Percentiles rank a stretch among this genome's conserved stretches.
Conservation (phyloP, 352 stramenopile species). For the Globisporangium cystogenes region DNA sequence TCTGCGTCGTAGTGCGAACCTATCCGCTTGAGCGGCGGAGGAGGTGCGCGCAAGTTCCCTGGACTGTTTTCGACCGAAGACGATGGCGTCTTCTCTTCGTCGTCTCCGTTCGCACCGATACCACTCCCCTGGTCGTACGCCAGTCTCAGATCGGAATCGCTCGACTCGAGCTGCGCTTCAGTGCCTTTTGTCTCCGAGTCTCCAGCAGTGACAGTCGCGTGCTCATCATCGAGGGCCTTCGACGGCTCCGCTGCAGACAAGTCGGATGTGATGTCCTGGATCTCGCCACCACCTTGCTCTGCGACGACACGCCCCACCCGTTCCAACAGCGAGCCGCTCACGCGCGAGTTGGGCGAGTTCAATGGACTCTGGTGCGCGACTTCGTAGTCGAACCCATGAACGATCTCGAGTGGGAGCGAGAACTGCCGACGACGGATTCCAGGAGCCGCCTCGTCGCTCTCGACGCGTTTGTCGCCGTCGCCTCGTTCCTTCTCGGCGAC, state of each 20-base stretch:
- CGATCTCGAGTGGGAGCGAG: conserved; percentile 32
- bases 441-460: background rate
- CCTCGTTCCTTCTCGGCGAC: conserved; percentile 2
- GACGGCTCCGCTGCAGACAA: conserved; percentile 8
- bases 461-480: background rate
- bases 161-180: background rate
- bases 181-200: background rate
- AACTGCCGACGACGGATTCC: conserved; percentile 16
- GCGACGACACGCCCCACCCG: conserved; percentile 69
- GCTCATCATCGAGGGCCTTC: conserved; percentile 12
- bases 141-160: conserved; percentile 1
- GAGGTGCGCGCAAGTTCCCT: background rate
- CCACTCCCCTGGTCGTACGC: conserved; percentile 6
- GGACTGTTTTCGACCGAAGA: conserved; percentile 6
- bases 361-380: conserved; percentile 15
- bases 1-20: conserved; percentile 22
- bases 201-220: conserved; percentile 10
- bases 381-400: conserved; percentile 32
- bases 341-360: conserved; percentile 13
- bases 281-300: conserved; percentile 66
- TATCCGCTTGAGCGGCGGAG: conserved; percentile 6
- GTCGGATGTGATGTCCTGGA: conserved; percentile 72
- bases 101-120: conserved; percentile 4
- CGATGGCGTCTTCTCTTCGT: conserved; percentile 6
- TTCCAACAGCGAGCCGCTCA: conserved; percentile 46